Percentiles rank a stretch among this genome's conserved stretches.
Evolutionary conservation across 305 asterid genomes (phyloP).

Genomic region (Fraxinus velutina): DNA sequence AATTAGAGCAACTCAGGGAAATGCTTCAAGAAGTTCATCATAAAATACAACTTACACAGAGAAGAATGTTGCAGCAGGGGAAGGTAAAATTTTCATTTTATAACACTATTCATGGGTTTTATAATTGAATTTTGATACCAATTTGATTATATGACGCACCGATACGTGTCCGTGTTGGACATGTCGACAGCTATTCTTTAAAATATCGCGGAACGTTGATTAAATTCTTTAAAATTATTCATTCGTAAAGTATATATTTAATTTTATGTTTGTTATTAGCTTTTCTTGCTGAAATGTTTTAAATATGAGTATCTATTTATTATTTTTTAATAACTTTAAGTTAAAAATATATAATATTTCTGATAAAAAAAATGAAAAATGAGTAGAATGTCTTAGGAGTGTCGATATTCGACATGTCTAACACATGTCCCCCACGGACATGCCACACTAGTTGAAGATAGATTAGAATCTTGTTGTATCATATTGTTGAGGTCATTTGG

Average conservation of each 20-base stretch:
- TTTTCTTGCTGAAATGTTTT: background rate
- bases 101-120: background rate
- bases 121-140: background rate
- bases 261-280: background rate
- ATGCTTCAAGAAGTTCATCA: slow-evolving; percentile 45
- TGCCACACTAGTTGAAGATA: background rate
- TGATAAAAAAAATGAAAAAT: background rate
- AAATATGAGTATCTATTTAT: background rate
- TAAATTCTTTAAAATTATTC: background rate
- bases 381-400: background rate
- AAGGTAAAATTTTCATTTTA: slow-evolving; percentile 43
- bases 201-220: background rate
- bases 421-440: too few relatives aligned
- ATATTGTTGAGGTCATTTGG: background rate
- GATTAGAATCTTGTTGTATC: background rate
- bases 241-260: background rate
- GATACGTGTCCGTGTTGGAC: background rate
- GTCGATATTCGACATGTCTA: too few relatives aligned
- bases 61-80: slow-evolving; percentile 49
- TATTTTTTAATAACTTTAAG: background rate
- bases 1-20: slow-evolving; percentile 52
- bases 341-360: background rate
- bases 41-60: slow-evolving; percentile 47
- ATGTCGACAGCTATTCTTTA: background rate
- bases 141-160: background rate